A percentile compares a stretch with the other conserved stretches of the same genome.
These are phyloP conservation scores for Nakaseomyces glabratus DNA, from an alignment of 1,139 yeast genomes.

Conservation along the genomic window DNA sequence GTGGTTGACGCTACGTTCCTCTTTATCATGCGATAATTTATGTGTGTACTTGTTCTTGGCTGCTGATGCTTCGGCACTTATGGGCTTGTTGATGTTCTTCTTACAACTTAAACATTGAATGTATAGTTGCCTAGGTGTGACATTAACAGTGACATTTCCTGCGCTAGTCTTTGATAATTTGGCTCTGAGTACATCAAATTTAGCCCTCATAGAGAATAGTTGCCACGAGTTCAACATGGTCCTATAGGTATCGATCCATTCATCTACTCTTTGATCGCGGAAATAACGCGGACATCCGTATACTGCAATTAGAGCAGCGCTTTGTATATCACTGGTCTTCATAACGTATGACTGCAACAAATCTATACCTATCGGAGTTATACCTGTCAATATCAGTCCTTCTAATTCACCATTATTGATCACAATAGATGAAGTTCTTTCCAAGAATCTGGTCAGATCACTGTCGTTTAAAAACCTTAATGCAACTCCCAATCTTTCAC, in stretches of 20 bases:
- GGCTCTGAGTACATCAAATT: conserved; percentile 72
- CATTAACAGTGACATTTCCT: conserved; percentile 42
- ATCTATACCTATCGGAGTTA: conserved; percentile 75
- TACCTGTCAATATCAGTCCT: conserved; percentile 82
- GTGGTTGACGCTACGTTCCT: conserved; percentile 18
- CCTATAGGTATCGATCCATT: conserved; percentile 73
- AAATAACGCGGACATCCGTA: conserved; percentile 82
- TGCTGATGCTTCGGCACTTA: too few relatives aligned
- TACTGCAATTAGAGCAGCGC: conserved; percentile 74
- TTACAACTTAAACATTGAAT: conserved; percentile 78
- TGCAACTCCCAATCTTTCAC: conserved; percentile 87
- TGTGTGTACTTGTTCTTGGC: too few relatives aligned
- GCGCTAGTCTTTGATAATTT: conserved; percentile 47
- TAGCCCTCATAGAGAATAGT: conserved; percentile 66
- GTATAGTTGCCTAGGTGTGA: conserved; percentile 66
- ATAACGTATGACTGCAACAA: conserved; percentile 81
- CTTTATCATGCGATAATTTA: too few relatives aligned
- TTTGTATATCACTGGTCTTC: conserved; percentile 84
- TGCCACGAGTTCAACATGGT: conserved; percentile 78
- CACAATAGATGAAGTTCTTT: conserved; percentile 62
- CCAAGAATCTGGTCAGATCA: conserved; percentile 60
- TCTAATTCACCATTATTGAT: conserved; percentile 77
- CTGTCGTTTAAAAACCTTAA: conserved; percentile 72
- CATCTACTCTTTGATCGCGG: conserved; percentile 56
- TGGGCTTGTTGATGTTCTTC: conserved; percentile 45